These are phyloP conservation scores for Malus fusca DNA, from an alignment of 306 rosid genomes.

Conservation along the genomic window DNA sequence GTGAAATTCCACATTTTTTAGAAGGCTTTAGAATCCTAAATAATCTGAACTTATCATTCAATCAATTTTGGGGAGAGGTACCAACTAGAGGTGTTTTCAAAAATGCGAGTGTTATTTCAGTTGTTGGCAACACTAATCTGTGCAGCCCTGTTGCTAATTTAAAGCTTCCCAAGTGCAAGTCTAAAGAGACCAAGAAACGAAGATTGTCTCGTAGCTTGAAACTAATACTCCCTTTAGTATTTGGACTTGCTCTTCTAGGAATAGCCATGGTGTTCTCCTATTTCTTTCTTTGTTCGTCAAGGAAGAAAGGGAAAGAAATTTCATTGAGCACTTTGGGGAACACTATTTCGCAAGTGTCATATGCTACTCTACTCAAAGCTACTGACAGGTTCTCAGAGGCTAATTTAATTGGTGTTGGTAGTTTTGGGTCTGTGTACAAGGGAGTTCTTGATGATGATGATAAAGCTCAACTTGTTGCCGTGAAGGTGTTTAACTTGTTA, in stretches of 20 bases:
- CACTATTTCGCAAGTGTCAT: background rate
- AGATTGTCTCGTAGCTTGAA: background rate
- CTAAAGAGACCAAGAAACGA: background rate
- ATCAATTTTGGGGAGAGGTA: background rate
- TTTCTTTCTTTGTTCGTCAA: background rate
- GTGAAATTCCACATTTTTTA: background rate
- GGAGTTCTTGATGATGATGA: background rate
- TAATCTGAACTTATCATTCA: background rate
- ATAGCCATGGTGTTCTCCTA: background rate
- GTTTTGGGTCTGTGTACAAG: background rate
- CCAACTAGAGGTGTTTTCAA: background rate
- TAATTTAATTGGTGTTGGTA: background rate
- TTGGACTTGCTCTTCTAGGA: background rate
- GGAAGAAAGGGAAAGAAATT: background rate
- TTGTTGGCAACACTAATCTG: background rate
- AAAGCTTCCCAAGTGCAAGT: background rate
- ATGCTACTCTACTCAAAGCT: background rate
- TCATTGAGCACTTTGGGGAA: background rate
- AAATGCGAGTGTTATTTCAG: background rate
- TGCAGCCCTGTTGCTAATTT: background rate
- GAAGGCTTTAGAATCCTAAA: background rate
- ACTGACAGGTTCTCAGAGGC: background rate
- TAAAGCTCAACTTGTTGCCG: background rate
- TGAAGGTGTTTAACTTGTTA: background rate
- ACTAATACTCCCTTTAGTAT: background rate